Conservation (phyloP, 2,329 filamentous ascomycete species). For the Cytospora chrysosperma region DNA sequence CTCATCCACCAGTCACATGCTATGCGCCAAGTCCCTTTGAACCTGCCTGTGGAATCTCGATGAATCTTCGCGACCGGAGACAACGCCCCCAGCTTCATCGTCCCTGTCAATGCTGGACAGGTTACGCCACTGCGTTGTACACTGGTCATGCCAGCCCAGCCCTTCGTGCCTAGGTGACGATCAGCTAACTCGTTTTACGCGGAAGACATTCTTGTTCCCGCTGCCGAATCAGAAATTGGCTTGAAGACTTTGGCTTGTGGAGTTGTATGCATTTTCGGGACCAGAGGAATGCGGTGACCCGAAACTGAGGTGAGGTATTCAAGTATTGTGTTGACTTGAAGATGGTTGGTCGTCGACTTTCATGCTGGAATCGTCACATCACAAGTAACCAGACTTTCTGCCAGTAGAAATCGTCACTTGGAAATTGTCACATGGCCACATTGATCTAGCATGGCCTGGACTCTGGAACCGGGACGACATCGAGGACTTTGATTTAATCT, state of each 20-base stretch:
- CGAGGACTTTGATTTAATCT: not conserved
- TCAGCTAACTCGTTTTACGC: constrained; percentile 5
- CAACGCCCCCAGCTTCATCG: constrained; percentile 1
- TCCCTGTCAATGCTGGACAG: constrained; percentile 1
- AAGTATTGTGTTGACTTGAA: constrained; percentile 4
- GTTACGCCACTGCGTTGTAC: constrained; percentile 8
- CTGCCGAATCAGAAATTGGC: constrained; percentile 6
- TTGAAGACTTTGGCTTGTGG: not conserved
- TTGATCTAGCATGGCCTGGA: not conserved
- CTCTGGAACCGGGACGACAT: no score
- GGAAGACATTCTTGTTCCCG: constrained; percentile 8
- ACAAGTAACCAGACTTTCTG: no score
- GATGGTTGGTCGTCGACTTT: not conserved
- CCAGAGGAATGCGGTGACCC: not conserved
- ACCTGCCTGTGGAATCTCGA: not conserved
- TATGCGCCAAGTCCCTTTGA: not conserved
- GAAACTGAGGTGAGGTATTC: not conserved
- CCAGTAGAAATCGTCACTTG: no score
- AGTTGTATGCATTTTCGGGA: constrained; percentile 10
- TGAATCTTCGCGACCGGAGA: not conserved
- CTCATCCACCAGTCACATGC: not conserved
- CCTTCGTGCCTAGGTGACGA: constrained; percentile 13
- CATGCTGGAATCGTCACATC: no score
- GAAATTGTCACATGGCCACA: not conserved
- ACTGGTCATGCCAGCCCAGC: no score